phyloP scores from a whole-genome alignment of 306 rosid genomes.

The Senna siamea region DNA sequence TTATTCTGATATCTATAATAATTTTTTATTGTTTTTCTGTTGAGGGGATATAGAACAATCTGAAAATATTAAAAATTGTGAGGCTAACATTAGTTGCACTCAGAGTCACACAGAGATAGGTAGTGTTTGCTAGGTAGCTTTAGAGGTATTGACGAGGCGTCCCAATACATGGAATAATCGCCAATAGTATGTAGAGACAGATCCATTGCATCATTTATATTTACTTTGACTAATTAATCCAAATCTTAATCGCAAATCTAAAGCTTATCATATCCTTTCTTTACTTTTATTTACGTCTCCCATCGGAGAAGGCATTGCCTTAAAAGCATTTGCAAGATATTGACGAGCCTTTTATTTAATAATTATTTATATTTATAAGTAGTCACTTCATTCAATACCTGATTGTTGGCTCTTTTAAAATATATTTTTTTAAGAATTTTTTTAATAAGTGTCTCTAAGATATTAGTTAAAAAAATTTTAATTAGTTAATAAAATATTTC shows the following conservation, averaged over 20 bases:
- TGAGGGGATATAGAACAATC: too few species aligned
- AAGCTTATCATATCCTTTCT: neutral
- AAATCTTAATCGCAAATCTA: neutral
- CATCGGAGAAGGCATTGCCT: neutral
- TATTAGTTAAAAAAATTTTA: too few species aligned
- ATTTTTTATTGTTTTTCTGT: too few species aligned
- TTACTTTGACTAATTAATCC: constrained; percentile 37
- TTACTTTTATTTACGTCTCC: neutral
- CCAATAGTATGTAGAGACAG: constrained; percentile 4
- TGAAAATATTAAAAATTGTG: too few species aligned
- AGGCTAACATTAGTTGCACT: neutral
- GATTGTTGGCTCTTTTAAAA: too few species aligned
- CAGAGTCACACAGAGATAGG: neutral
- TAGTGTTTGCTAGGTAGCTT: too few species aligned
- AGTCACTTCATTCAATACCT: neutral
- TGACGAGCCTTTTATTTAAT: too few species aligned
- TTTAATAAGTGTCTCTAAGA: too few species aligned
- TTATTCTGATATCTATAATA: too few species aligned
- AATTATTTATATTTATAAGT: too few species aligned
- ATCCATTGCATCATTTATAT: constrained; percentile 41
- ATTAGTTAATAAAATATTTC: too few species aligned
- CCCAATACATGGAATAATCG: constrained; percentile 32
- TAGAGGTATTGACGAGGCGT: neutral
- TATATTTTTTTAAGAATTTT: too few species aligned
- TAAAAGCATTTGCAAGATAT: neutral